Evolutionary conservation across 202 grass and related monocot genomes (phyloP), one percentile per base, ranked within the genome.

Genomic region (Panicum virgatum): DNA sequence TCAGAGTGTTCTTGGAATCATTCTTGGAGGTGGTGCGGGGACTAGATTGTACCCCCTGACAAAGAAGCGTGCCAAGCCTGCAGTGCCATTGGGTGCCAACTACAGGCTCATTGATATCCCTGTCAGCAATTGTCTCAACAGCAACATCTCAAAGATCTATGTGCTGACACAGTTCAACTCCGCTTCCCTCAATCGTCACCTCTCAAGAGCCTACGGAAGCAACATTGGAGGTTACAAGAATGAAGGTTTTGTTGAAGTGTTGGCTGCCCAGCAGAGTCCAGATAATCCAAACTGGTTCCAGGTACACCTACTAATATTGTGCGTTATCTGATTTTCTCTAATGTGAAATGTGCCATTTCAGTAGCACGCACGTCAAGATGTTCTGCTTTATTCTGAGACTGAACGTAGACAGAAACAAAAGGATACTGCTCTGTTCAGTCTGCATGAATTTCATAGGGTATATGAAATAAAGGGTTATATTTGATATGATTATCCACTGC

Each of bases 221-320:
- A 99, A 92, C 81, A 99, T 94, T 85, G 89, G 93, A 14, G 93
- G 89, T 15, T 96, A 99, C 81, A 94, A 94, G 56, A 93, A 96
- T 66, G 96, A 96, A 84, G 93, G 96, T 15, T 99, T 96, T 48
- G 96, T 99, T 5, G 96, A 99, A 90, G 96, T 99, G 26, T 88
- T 99, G 52, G 96, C 96, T 42, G 96, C 96, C 6, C 96, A 98
- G 46, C 96, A 98, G 83, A 98, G 96, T 71, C 96, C 96, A 58
- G 96, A 98, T 76, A 98, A 98, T 72, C 96, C 96, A 53, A 91
- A 96, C 69, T 98, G 96, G 96, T 98, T 98, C 83, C 96, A 98
- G 96, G 96, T 98, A 91, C 72, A 20, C 47, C 22, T 68, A 13
- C 54, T 30, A 77, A 56, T 77, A 16, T 16, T 53, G 25, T 16